phyloP scores from a whole-genome alignment of 2,329 filamentous ascomycete species.

The Penicillium sp. region DNA sequence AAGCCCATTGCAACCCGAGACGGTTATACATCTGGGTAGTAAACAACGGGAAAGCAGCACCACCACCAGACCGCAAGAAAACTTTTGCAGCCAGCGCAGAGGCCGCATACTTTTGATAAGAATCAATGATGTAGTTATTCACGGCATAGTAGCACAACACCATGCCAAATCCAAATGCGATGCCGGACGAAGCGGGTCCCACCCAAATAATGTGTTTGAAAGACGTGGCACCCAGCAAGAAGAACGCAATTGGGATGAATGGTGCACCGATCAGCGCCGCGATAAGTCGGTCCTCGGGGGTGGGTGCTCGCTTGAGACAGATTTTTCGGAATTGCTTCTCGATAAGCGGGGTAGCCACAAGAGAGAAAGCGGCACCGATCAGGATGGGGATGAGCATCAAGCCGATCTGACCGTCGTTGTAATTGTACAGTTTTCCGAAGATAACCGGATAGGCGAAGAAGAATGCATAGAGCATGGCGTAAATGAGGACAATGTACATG shows the following conservation, averaged over 20 bases:
- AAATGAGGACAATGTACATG: constrained; percentile 67
- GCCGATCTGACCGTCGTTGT: constrained; percentile 37
- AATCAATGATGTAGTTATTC: constrained; percentile 73
- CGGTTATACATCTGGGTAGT: constrained; percentile 72
- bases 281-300: constrained; percentile 70
- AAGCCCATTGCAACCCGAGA: constrained; percentile 71
- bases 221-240: constrained; percentile 63
- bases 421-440: constrained; percentile 67
- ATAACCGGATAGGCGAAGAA: constrained; percentile 58
- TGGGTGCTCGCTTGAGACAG: constrained; percentile 61
- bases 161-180: constrained; percentile 72
- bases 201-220: constrained; percentile 58
- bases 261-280: constrained; percentile 72
- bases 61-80: constrained; percentile 59
- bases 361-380: constrained; percentile 31
- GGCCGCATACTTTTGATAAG: constrained; percentile 44
- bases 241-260: constrained; percentile 63
- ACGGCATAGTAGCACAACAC: constrained; percentile 75
- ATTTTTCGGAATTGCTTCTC: constrained; percentile 73
- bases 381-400: constrained; percentile 44
- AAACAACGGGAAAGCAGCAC: constrained; percentile 70
- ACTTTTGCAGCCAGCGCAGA: constrained; percentile 48
- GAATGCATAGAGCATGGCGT: constrained; percentile 49
- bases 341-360: constrained; percentile 46
- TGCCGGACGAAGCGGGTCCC: constrained; percentile 57